Evolutionary conservation across 176 grass and related monocot genomes (phyloP).

Genomic region (Zea luxurians): DNA sequence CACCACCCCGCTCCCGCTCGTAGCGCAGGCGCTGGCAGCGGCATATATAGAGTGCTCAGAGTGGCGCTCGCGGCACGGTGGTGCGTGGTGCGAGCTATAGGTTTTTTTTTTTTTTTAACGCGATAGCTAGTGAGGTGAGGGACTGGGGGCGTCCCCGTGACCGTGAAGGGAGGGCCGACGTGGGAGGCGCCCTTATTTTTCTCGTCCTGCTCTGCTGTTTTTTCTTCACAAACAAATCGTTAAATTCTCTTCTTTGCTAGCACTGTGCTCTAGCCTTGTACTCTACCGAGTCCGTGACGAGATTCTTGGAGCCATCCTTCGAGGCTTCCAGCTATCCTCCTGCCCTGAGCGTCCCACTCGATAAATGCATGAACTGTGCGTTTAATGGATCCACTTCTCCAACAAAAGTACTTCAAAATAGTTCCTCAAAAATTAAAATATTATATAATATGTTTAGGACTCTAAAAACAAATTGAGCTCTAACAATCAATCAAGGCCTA

Average conservation of each 20-base stretch:
- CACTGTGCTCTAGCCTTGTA: slow-evolving; percentile 26
- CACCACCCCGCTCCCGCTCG: not conserved
- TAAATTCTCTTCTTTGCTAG: not conserved
- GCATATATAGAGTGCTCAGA: slow-evolving; percentile 38
- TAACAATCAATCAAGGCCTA: too few relatives aligned
- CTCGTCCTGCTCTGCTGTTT: not conserved
- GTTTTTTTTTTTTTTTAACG: too few relatives aligned
- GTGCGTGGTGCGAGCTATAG: slow-evolving; percentile 36
- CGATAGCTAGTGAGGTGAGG: not conserved
- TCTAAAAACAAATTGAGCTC: too few relatives aligned
- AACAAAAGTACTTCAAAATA: too few relatives aligned
- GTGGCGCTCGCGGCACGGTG: slow-evolving; percentile 20
- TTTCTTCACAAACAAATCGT: too few relatives aligned
- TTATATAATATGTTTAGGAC: too few relatives aligned
- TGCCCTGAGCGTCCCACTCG: not conserved
- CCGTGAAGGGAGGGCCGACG: slow-evolving; percentile 30
- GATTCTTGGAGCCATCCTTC: slow-evolving; percentile 36
- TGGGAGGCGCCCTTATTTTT: slow-evolving; percentile 29
- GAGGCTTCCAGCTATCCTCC: not conserved
- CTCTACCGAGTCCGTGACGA: slow-evolving; percentile 53
- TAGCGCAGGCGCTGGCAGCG: not conserved
- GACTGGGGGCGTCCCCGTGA: slow-evolving; percentile 40
- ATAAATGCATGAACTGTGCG: not conserved
- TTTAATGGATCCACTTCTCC: not conserved
- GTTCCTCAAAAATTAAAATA: too few relatives aligned